Base-by-base conservation (phyloP, 148 eudicot genomes). In the Silene conica region DNA sequence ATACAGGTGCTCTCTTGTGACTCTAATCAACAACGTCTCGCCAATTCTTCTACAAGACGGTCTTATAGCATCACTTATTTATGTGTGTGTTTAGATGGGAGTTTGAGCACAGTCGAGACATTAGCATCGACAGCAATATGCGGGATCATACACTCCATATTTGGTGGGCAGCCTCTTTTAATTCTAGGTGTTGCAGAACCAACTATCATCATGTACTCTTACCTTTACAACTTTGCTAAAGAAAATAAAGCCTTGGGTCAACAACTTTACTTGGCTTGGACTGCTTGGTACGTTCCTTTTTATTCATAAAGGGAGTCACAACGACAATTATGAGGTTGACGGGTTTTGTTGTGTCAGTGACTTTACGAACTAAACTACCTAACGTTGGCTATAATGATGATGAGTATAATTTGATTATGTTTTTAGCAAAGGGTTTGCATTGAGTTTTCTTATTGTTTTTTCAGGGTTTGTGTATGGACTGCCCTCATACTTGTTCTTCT, bases 171-270 rank as follows among this genome's bases (percentile, higher is more conserved):
- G 65, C 93, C 93, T 60, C 81, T 89, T 8, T 57, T 89, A 85
- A 89, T 89, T 31, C 63, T 89, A 45, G 93, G 93, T 46, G 93
- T 89, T 81, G 93, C 93, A 31, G 93, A 89, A 75, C 93, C 93
- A 48, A 89, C 93, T 56, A 86, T 89, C 59, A 89, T 89, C 3
- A 89, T 89, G 93, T 89, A 89, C 76, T 67, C 82, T 56, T 89
- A 89, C 73, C 82, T 89, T 77, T 89, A 89, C 79, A 80, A 81
- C 75, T 89, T 89, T 76, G 90, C 89, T 11, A 85, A 81, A 80
- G 77, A 62, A 12, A 77, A 70, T 26, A 57, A 73, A 28, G 80
- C 45, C 59, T 78, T 89, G 73, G 93, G 93, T 6, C 73, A 73
- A 38, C 76, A 85, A 48, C 82, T 87, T 31, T 89, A 57, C 77